Evolutionary conservation across 1,284 basidiomycete genomes (phyloP).

Genomic region (Heterobasidion irregulare): DNA sequence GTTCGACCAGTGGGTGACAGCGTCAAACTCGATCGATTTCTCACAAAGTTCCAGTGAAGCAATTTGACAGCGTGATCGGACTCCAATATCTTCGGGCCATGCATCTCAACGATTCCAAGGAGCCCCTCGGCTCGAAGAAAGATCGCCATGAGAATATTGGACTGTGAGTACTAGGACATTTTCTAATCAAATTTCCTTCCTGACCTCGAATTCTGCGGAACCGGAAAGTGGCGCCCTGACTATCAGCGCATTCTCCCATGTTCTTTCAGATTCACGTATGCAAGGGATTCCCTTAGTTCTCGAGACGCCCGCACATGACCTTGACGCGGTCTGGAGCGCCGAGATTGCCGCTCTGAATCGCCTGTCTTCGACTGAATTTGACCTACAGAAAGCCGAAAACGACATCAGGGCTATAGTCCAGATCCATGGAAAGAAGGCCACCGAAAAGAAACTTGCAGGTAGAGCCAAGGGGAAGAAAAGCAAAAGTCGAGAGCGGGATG

Average conservation of each 20-base stretch:
- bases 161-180: slow-evolving; percentile 35
- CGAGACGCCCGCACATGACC: slow-evolving; percentile 67
- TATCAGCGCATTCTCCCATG: slow-evolving; percentile 53
- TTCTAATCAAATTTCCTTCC: background rate
- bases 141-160: slow-evolving; percentile 86
- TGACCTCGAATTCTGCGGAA: background rate
- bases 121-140: slow-evolving; percentile 50
- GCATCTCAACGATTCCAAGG: slow-evolving; percentile 84
- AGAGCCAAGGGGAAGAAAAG: background rate
- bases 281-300: slow-evolving; percentile 72
- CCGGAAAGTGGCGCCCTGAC: slow-evolving; percentile 55
- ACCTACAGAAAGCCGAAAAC: background rate
- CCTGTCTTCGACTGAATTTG: background rate
- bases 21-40: slow-evolving; percentile 14
- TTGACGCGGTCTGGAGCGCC: slow-evolving; percentile 55
- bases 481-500: background rate
- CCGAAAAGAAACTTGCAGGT: background rate
- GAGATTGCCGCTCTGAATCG: slow-evolving; percentile 59
- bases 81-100: slow-evolving; percentile 69
- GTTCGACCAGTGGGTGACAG: slow-evolving; percentile 6
- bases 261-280: slow-evolving; percentile 64
- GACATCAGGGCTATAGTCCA: background rate
- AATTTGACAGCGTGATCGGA: slow-evolving; percentile 66
- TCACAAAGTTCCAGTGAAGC: slow-evolving; percentile 33
- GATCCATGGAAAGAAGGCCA: background rate